Evolutionary conservation across 2,329 filamentous ascomycete genomes (phyloP).

Genomic region (Colletotrichum cereale): DNA sequence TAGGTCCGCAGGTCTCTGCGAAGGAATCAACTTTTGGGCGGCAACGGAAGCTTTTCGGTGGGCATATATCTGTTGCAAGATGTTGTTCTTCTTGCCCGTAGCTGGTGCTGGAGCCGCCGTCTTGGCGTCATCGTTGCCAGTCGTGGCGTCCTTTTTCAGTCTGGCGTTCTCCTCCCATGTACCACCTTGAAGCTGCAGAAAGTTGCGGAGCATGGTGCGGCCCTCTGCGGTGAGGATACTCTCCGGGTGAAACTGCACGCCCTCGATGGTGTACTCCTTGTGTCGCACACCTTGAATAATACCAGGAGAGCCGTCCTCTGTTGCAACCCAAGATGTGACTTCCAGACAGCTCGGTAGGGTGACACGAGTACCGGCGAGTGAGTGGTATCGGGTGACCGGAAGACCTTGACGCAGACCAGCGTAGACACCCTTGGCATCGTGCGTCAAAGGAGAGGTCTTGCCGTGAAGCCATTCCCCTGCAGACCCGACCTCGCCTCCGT

Average conservation of each 20-base stretch:
- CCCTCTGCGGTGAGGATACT: conserved; percentile 95
- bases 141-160: conserved; percentile 59
- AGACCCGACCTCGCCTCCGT: conserved; percentile 90
- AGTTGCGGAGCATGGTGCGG: conserved; percentile 91
- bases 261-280: conserved; percentile 91
- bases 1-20: conserved; percentile 84
- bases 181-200: conserved; percentile 86
- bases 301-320: conserved; percentile 80
- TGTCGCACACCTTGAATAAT: conserved; percentile 98
- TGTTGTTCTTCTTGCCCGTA: conserved; percentile 78
- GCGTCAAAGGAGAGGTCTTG: conserved; percentile 91
- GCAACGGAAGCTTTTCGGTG: conserved; percentile 82
- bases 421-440: conserved; percentile 95
- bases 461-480: conserved; percentile 97
- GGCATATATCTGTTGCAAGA: conserved; percentile 90
- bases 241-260: conserved; percentile 97
- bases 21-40: conserved; percentile 86
- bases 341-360: conserved; percentile 89
- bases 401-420: conserved; percentile 82
- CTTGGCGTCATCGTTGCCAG: conserved; percentile 45
- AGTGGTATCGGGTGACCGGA: conserved; percentile 95
- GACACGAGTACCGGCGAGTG: conserved; percentile 89
- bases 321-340: conserved; percentile 88
- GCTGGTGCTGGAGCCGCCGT: conserved; percentile 45
- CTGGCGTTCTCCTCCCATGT: conserved; percentile 88